Percentiles rank a stretch among this genome's conserved stretches.
Conservation (phyloP, 345 rosid genomes). For the Ceriops zippeliana region DNA sequence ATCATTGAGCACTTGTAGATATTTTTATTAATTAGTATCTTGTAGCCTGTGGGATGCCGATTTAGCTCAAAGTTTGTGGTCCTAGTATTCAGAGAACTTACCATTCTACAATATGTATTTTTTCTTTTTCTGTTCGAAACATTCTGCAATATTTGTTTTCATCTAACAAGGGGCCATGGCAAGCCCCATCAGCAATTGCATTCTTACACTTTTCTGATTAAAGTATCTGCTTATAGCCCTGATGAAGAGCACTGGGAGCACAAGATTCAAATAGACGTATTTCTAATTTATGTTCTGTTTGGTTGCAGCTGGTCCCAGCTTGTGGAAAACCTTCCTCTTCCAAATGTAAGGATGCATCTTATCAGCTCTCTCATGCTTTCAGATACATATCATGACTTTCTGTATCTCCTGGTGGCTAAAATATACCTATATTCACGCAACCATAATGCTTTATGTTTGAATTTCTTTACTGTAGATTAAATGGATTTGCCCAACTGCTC, state of each 20-base stretch:
- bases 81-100: slow-evolving; percentile 7
- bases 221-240: background rate
- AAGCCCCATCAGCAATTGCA: slow-evolving; percentile 15
- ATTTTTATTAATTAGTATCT: background rate
- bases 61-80: slow-evolving; percentile 12
- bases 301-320: slow-evolving; percentile 82
- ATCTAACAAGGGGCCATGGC: background rate
- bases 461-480: slow-evolving; percentile 21
- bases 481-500: slow-evolving; percentile 40
- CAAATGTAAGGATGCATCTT: slow-evolving; percentile 60
- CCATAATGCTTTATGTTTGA: background rate
- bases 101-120: background rate
- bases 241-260: background rate
- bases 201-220: slow-evolving; percentile 13
- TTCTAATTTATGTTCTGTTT: slow-evolving; percentile 34
- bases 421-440: background rate
- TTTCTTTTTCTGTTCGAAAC: background rate
- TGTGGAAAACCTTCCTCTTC: slow-evolving; percentile 84
- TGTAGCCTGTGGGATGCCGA: slow-evolving; percentile 13
- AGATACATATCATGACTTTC: background rate
- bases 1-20: slow-evolving; percentile 8
- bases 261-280: background rate
- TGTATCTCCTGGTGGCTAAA: background rate
- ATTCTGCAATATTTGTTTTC: background rate
- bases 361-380: background rate